A percentile compares a stretch with the other conserved stretches of the same genome.
phyloP scores from a whole-genome alignment of 768 basidiomycete genomes.

The Trametes maxima region DNA sequence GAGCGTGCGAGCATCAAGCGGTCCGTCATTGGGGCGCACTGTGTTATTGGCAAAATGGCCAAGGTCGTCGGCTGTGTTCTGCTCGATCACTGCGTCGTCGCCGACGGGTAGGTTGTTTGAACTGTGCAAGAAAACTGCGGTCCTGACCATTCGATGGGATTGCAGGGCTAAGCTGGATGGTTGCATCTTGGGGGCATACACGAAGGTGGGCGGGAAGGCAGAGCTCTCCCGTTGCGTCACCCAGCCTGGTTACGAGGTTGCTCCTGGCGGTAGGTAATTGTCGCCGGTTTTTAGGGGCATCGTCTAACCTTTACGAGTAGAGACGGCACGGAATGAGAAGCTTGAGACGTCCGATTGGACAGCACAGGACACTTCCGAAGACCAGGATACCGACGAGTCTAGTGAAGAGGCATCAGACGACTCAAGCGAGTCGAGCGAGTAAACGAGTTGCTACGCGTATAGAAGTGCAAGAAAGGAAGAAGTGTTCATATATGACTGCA shows the following conservation, averaged over 20 bases:
- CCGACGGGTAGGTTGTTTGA: constrained; percentile 69
- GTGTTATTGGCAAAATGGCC: constrained; percentile 62
- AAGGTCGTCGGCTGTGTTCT: constrained; percentile 82
- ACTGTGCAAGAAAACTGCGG: background rate
- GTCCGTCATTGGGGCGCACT: constrained; percentile 54
- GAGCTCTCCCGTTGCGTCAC: constrained; percentile 70
- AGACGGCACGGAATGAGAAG: constrained; percentile 56
- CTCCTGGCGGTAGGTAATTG: constrained; percentile 51
- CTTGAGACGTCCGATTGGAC: constrained; percentile 62
- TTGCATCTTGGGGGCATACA: constrained; percentile 74
- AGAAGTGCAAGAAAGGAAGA: constrained; percentile 9
- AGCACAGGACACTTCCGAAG: constrained; percentile 35
- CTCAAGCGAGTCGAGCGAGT: constrained; percentile 23
- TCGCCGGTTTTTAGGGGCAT: no score
- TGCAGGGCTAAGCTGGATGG: constrained; percentile 74
- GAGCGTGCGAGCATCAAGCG: constrained; percentile 79
- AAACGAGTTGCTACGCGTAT: background rate
- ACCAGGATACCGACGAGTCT: constrained; percentile 30
- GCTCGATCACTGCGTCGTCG: constrained; percentile 86
- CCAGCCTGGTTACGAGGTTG: constrained; percentile 77
- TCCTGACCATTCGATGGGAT: background rate
- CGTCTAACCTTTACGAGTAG: no score
- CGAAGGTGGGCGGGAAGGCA: constrained; percentile 69
- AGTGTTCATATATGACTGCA: constrained; percentile 22
- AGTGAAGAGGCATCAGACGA: constrained; percentile 26